A percentile compares a stretch with the other conserved stretches of the same genome.
phyloP scores from a whole-genome alignment of 352 stramenopile species.

The Achlya hypogyna region DNA sequence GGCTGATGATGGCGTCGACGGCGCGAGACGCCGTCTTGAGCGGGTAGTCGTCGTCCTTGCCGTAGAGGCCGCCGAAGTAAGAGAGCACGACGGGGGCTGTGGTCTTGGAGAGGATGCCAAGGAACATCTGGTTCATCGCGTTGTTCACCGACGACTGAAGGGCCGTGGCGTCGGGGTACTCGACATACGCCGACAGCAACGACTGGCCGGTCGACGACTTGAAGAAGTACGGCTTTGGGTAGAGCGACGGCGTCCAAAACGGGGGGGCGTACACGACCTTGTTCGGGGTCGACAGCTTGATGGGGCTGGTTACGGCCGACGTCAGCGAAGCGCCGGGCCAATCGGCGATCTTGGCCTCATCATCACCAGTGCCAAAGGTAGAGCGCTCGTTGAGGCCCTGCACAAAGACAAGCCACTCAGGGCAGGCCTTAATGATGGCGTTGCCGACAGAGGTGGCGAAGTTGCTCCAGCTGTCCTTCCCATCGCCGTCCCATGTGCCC shows the following conservation, averaged over 20 bases:
- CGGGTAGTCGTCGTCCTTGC: slow-evolving; percentile 39
- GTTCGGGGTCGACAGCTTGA: slow-evolving; percentile 44
- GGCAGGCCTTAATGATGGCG: slow-evolving; percentile 51
- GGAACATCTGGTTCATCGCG: slow-evolving; percentile 82
- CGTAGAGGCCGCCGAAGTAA: slow-evolving; percentile 71
- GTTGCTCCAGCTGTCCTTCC: slow-evolving; percentile 63
- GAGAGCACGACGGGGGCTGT: slow-evolving; percentile 61
- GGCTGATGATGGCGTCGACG: slow-evolving; percentile 43
- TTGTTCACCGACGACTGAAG: slow-evolving; percentile 53
- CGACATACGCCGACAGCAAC: slow-evolving; percentile 51
- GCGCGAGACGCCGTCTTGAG: slow-evolving; percentile 68
- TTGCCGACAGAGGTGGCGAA: slow-evolving; percentile 60
- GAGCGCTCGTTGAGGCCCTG: slow-evolving; percentile 58
- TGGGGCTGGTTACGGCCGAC: slow-evolving; percentile 34
- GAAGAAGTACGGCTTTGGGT: slow-evolving; percentile 63
- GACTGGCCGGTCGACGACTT: slow-evolving; percentile 34
- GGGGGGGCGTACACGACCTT: slow-evolving; percentile 79
- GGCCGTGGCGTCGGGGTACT: slow-evolving; percentile 35
- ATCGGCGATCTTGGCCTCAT: slow-evolving; percentile 50
- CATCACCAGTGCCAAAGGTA: slow-evolving; percentile 50
- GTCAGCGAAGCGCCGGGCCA: slow-evolving; percentile 56
- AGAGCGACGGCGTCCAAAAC: slow-evolving; percentile 61
- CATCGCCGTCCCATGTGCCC: slow-evolving; percentile 66
- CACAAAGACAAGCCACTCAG: slow-evolving; percentile 71
- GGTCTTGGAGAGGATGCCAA: slow-evolving; percentile 36